These are phyloP conservation scores for Cyberlindnera xylosilytica DNA, from an alignment of 805 yeast species.

Conservation along the genomic window DNA sequence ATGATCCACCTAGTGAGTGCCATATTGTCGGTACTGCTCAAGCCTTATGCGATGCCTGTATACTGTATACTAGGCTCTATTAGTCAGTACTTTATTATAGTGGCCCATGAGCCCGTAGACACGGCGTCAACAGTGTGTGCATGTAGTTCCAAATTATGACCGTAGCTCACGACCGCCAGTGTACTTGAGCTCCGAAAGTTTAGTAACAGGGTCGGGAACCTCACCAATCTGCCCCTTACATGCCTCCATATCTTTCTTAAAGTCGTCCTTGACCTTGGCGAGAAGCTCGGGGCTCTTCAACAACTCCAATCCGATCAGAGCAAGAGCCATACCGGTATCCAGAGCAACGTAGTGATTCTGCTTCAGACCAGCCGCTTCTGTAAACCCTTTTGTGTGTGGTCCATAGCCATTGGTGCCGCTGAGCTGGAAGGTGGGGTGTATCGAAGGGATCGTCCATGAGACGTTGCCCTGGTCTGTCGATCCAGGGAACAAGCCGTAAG, in stretches of 20 bases:
- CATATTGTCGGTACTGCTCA: too few species aligned
- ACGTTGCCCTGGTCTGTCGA: slow-evolving; percentile 12
- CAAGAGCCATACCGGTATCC: neutral
- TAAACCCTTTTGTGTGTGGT: slow-evolving; percentile 9
- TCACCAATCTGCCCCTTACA: too few species aligned
- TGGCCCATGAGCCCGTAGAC: slow-evolving; percentile 13
- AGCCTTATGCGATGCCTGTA: slow-evolving; percentile 29
- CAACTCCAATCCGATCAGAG: too few species aligned
- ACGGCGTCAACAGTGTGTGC: slow-evolving; percentile 16
- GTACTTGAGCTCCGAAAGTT: too few species aligned
- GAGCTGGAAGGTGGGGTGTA: slow-evolving; percentile 8
- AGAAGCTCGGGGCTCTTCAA: too few species aligned
- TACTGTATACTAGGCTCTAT: slow-evolving; percentile 32
- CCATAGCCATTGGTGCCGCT: neutral
- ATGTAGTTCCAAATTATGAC: too few species aligned
- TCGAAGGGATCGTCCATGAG: slow-evolving; percentile 10
- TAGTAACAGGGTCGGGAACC: too few species aligned
- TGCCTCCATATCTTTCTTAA: too few species aligned
- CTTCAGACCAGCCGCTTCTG: slow-evolving; percentile 8
- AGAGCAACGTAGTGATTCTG: slow-evolving; percentile 6
- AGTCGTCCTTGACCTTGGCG: too few species aligned
- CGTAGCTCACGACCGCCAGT: too few species aligned
- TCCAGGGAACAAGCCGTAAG: neutral
- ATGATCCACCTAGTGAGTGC: slow-evolving; percentile 35
- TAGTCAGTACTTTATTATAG: slow-evolving; percentile 25